Evolutionary conservation across 2,329 filamentous ascomycete genomes (phyloP), one percentile per base, ranked within the genome.

Genomic region (Trichoderma sp.): DNA sequence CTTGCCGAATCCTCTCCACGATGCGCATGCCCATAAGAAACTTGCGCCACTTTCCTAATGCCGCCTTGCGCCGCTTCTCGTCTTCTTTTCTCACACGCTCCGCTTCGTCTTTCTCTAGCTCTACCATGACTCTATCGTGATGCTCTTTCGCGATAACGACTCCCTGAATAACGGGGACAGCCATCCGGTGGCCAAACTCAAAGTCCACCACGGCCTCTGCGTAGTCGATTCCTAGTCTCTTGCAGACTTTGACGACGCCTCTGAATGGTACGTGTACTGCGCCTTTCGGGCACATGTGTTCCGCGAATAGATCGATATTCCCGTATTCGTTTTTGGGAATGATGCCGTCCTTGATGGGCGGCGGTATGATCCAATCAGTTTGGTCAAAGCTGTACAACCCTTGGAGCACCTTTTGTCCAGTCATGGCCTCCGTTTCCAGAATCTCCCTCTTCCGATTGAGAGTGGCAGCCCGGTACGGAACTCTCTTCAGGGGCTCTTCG

Each of bases 151-250:
- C 94, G 2, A 98, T 90, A 0, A 99, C 95, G 0, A 98, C 95
- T 0, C 96, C 97, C 72, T 94, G 93, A 33, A 98, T 93, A 0
- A 98, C 91, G 0, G 97, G 97, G 1, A 98, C 95, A 6, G 97
- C 97, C 89, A 97, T 95, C 76, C 97, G 93, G 79, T 97, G 93
- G 0, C 96, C 96, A 82, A 98, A 99, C 81, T 99, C 97, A 82
- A 99, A 99, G 1, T 95, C 97, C 0, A 95, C 95, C 3, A 98
- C 97, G 1, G 97, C 97, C 84, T 98, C 97, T 0, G 97, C 97
- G 79, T 92, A 97, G 81, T 98, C 95, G 50, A 98, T 93, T 4
- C 91, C 91, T 0, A 99, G 87, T 77, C 93, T 92, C 82, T 94
- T 95, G 83, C 96, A 98, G 1, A 98, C 90, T 65, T 92, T 92